Base-by-base conservation (phyloP, 768 basidiomycete species). In the Holtermannia corniformis region DNA sequence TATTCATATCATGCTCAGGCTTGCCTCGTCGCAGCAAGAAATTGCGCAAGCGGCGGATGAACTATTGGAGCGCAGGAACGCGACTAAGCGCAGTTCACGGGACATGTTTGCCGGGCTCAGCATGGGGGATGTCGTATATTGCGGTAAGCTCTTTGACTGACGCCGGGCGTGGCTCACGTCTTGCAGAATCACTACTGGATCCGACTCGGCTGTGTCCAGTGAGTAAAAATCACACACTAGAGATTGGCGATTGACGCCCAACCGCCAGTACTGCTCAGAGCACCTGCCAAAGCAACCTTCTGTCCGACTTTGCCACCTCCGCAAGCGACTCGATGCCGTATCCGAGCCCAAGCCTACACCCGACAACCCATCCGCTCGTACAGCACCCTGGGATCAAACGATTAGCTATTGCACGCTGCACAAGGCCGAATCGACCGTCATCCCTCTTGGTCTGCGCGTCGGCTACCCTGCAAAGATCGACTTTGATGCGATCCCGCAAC, bases 401-500 rank as follows among this genome's bases (percentile, higher is more conserved):
- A 52, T 62, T 50, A 63, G 64, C 14, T 63, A 64, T 32, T 71
- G 70, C 52, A 5, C 46, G 3, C 50, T 50, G 24, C 70, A 71
- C 44, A 49, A 57, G 21, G 61, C 61, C 14, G 60, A 67, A 44
- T 57, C 56, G 0, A 55, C 50, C 2, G 32, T 59, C 45, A 62
- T 71, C 41, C 67, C 67, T 5, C 46, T 61, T 11, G 70, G 67
- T 0, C 28, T 59, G 12, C 56, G 51, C 20, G 49, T 53, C 13
- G 67, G 67, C 0, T 71, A 68, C 56, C 70, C 70, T 0, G 43
- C 50, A 10, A 37, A n/a, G 4, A 56, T 67, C 52, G 62, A 63
- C 37, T 65, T 63, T 41, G 5, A 21, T 7, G 16, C 32, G 41
- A 2, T 42, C 65, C 3, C 44, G 49, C 3, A 7, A 50, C 2